A percentile compares a stretch with the other conserved stretches of the same genome.
These are phyloP conservation scores for Sanghuangporus baumii DNA, from an alignment of 1,284 basidiomycete species.

Conservation along the genomic window DNA sequence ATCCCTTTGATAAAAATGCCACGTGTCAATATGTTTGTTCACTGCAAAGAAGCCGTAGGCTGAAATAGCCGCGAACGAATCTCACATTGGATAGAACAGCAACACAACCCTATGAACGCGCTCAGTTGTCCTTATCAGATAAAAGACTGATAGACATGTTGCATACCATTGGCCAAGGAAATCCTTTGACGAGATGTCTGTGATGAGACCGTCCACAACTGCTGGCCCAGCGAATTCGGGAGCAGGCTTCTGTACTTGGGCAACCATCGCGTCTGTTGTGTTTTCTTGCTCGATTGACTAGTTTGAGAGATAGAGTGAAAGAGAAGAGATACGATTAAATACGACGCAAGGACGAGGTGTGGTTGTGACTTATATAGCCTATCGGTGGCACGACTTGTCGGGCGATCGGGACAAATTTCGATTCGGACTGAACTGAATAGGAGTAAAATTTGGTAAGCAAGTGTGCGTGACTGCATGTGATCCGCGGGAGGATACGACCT, in stretches of 20 bases:
- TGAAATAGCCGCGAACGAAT: conserved; percentile 22
- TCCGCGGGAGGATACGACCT: neutral
- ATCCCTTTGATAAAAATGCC: conserved; percentile 40
- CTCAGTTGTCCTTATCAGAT: conserved; percentile 19
- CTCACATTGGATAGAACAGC: conserved; percentile 78
- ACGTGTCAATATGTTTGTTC: neutral
- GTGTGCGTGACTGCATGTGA: conserved; percentile 1
- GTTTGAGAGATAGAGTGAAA: neutral
- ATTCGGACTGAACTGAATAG: neutral
- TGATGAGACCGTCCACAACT: conserved; percentile 72
- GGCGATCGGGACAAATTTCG: neutral
- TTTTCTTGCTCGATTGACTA: neutral
- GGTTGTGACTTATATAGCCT: neutral
- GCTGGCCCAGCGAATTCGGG: conserved; percentile 72
- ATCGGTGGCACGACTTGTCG: neutral
- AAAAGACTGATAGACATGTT: conserved; percentile 4
- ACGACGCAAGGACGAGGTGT: neutral
- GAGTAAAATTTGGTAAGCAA: neutral
- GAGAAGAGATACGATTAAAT: neutral
- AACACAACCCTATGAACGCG: conserved; percentile 57
- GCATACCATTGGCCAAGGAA: conserved; percentile 78
- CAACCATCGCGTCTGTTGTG: conserved; percentile 44
- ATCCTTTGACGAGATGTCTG: conserved; percentile 67
- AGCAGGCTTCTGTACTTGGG: conserved; percentile 70
- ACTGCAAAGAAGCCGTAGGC: neutral